Base-by-base conservation (phyloP, 768 basidiomycete species). In the Phlebiopsis gigantea region DNA sequence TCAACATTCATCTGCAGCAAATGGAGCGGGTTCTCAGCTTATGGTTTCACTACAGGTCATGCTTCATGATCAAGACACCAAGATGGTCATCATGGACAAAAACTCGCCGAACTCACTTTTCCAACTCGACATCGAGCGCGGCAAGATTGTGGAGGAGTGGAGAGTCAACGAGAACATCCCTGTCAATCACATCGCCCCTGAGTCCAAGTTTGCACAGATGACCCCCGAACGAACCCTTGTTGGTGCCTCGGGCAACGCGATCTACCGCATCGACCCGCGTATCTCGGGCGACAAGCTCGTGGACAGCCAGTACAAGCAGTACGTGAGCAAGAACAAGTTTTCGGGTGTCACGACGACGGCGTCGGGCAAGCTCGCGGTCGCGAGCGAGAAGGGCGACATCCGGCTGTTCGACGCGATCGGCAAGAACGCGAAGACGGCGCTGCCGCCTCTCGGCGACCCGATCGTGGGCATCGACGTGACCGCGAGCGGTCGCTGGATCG, bases 121-220 rank as follows among this genome's bases (percentile, higher is more conserved):
- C 73, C 84, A 78, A 61, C 84, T 98, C 81, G 97, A 99, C 73
- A 82, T 99, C 59, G 89, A 96, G 71, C 85, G 85, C 24, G 97
- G 93, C 43, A 96, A 97, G 72, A 85, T 99, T 26, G 93, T 98
- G 21, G 97, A 99, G 68, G 97, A 99, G 69, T 98, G 93, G 94
- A 96, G 93, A 68, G 85, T 99, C n/a, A 87, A 94, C 68, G 93
- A 98, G 31, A 78, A 88, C 66, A 77, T 98, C 61, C 76, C 79
- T 15, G 90, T 99, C 61, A 80, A 88, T 69, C 87, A 96, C 66
- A 90, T 98, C 68, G 83, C 95, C 1, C 95, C 97, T 4, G 86
- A 93, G 63, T 85, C 80, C 73, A 99, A 99, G 72, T 98, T 93
- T 65, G 95, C 97, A 5, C 94, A 89, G 62, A 97, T 87, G 62